Conservation (phyloP, 371 early-diverging fungal genomes). For the Sporodiniella umbellata region DNA sequence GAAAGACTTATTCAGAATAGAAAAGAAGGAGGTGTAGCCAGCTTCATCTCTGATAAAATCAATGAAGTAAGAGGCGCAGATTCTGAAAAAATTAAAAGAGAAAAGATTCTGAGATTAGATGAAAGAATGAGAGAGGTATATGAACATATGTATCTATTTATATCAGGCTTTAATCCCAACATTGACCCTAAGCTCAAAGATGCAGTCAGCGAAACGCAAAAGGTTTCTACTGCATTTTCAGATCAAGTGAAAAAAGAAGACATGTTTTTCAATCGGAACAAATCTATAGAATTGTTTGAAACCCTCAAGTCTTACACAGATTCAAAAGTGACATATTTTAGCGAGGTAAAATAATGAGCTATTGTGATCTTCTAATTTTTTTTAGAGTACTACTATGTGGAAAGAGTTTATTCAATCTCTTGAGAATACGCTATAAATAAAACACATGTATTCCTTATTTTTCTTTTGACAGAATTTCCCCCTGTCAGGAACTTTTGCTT, state of each 20-base stretch:
- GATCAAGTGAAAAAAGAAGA: slow-evolving; percentile 80
- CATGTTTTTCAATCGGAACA: slow-evolving; percentile 70
- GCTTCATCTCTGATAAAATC: slow-evolving; percentile 82
- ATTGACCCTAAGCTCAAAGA: slow-evolving; percentile 31
- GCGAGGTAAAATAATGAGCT: slow-evolving; percentile 50
- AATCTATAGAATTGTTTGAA: slow-evolving; percentile 79
- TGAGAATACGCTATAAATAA: slow-evolving; percentile 21
- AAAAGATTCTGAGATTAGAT: slow-evolving; percentile 70
- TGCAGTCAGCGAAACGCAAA: slow-evolving; percentile 71
- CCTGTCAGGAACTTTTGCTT: too few species aligned
- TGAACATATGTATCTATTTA: neutral
- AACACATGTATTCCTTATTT: neutral
- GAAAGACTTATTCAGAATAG: slow-evolving; percentile 56
- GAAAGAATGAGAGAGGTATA: slow-evolving; percentile 72
- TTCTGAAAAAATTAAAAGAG: slow-evolving; percentile 75
- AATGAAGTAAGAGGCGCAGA: slow-evolving; percentile 91
- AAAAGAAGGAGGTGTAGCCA: slow-evolving; percentile 49
- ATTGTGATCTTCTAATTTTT: neutral
- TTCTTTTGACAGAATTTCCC: too few species aligned
- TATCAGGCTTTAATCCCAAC: neutral
- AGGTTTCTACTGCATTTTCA: slow-evolving; percentile 72
- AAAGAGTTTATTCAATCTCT: slow-evolving; percentile 62
- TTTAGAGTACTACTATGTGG: slow-evolving; percentile 60
- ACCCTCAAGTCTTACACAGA: slow-evolving; percentile 68
- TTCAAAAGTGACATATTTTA: slow-evolving; percentile 77